Evolutionary conservation across 768 basidiomycete species (phyloP), one percentile per base, ranked within the genome.

Genomic region (Boletus vermiculosoides): DNA sequence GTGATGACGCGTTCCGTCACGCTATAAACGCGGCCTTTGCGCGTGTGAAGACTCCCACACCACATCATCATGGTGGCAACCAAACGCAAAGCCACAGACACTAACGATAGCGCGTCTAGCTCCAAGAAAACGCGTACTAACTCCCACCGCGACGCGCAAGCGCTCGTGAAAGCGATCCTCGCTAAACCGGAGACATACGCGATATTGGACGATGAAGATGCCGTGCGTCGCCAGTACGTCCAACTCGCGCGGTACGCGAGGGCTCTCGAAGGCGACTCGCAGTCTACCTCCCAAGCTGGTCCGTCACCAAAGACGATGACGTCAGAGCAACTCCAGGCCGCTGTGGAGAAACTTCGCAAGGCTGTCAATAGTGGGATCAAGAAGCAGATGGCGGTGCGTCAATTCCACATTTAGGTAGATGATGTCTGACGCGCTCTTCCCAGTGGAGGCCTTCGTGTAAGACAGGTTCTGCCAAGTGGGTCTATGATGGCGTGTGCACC

Each of bases 391-490:
- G 65, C 58, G 13, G 76, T 77, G 52, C 46, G 55, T 55, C 16
- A 4, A 28, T 20, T 40, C 18, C 9, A 15, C 40, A 11, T 56
- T 42, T 31, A 16, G 22, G 4, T 5, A 30, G 4, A 48, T 45
- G 47, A 23, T 8, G n/a, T 53, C 34, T 57, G 28, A 52, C 20
- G n/a, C 28, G 8, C 45, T 23, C 3, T 33, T 33, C n/a, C 5
- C 56, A 81, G 82, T 83, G 81, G 82, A 79, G 76, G 60, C 74
- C 78, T 2, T 74, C 77, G 1, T 82, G 80, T 65, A 81, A 79
- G 65, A 71, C 66, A 0, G 76, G 78, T 16, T 56, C 66, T 7
- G 76, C 83, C 22, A 80, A 75, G 57, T 84, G 76, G 76, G 54
- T 63, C n/a, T 83, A 83, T 58, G 80, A 82, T 53, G 82, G 81